phyloP scores from a whole-genome alignment of 352 stramenopile species.

The Globisporangium spiculum region DNA sequence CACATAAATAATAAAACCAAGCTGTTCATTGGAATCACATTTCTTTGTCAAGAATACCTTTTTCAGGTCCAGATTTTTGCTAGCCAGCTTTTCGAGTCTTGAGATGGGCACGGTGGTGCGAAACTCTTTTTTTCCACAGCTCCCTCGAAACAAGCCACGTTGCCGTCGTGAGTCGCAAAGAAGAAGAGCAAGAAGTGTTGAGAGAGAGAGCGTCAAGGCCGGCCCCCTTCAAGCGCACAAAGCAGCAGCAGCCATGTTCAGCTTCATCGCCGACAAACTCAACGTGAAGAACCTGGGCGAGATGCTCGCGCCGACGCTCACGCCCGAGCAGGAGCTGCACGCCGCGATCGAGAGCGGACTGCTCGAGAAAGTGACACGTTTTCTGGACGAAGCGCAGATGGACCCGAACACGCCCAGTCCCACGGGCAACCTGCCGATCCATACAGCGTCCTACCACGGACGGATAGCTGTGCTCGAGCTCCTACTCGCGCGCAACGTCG shows the following conservation, averaged over 20 bases:
- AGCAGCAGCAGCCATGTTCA: constrained; percentile 59
- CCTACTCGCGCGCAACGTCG: constrained; percentile 60
- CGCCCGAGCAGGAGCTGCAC: constrained; percentile 84
- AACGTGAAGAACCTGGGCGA: constrained; percentile 89
- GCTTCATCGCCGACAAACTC: constrained; percentile 86
- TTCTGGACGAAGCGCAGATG: constrained; percentile 73
- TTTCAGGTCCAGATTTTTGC: background rate
- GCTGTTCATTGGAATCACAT: background rate
- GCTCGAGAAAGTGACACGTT: constrained; percentile 61
- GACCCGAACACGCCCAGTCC: constrained; percentile 67
- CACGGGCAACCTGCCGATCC: constrained; percentile 78
- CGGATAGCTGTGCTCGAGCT: constrained; percentile 70
- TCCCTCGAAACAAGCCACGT: constrained; percentile 9
- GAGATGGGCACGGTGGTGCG: background rate
- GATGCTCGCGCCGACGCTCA: constrained; percentile 83
- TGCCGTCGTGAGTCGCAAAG: constrained; percentile 7
- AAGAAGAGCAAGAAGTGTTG: background rate
- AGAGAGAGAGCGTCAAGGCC: background rate
- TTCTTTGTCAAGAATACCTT: too few species aligned
- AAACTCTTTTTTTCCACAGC: background rate
- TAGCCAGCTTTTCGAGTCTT: background rate
- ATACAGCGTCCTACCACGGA: constrained; percentile 83
- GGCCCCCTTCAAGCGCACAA: background rate
- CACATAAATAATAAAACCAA: background rate
- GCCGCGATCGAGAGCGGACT: constrained; percentile 72